A percentile compares a stretch with the other conserved stretches of the same genome.
phyloP scores from a whole-genome alignment of 1,284 basidiomycete species.

The Cerioporus squamosus region DNA sequence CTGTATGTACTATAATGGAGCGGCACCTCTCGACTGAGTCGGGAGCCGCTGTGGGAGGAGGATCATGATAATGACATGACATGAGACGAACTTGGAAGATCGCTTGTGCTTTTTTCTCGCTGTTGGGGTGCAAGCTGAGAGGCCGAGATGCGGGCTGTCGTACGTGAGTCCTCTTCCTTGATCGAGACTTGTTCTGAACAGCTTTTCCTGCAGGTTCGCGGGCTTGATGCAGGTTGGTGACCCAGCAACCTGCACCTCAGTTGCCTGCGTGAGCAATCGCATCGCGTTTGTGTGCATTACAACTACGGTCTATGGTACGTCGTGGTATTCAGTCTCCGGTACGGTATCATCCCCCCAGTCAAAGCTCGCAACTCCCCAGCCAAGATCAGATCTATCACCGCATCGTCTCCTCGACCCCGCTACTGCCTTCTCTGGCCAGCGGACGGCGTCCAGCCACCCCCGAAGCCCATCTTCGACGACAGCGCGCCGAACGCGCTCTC shows the following conservation, averaged over 20 bases:
- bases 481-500: constrained; percentile 6
- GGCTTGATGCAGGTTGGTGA: too few species aligned
- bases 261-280: too few species aligned
- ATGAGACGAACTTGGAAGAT: background rate
- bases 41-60: background rate
- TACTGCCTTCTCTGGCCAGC: background rate
- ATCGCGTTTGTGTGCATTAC: too few species aligned
- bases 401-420: too few species aligned
- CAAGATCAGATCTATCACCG: too few species aligned
- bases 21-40: background rate
- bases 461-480: constrained; percentile 6
- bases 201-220: too few species aligned
- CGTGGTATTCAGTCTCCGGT: too few species aligned
- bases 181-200: too few species aligned
- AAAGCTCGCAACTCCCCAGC: too few species aligned
- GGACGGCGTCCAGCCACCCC: background rate
- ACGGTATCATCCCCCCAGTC: too few species aligned
- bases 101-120: background rate
- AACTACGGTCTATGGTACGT: too few species aligned
- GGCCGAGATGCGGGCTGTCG: background rate
- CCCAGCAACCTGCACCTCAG: too few species aligned
- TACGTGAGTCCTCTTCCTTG: background rate
- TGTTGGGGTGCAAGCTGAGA: background rate
- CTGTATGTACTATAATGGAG: constrained; percentile 1
- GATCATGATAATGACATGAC: constrained; percentile 2